Percentiles rank a stretch among this genome's conserved stretches.
These are phyloP conservation scores for Nepenthes gracilis DNA, from an alignment of 148 eudicot species.

Conservation along the genomic window DNA sequence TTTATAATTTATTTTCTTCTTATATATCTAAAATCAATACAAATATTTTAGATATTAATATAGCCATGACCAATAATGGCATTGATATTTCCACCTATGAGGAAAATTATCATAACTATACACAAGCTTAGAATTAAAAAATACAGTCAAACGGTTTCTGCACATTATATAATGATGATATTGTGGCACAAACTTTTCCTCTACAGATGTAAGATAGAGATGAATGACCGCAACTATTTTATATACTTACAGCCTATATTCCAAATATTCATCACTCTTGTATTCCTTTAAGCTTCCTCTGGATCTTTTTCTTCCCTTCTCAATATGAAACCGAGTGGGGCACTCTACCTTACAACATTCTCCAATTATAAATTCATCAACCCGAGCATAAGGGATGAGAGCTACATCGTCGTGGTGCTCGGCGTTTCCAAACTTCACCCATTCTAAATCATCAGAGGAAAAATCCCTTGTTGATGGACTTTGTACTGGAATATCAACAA, in stretches of 20 bases:
- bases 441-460: slow-evolving; percentile 62
- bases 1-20: no score
- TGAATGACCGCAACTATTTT: no score
- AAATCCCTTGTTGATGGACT: slow-evolving; percentile 64
- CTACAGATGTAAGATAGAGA: no score
- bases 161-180: no score
- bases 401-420: slow-evolving; percentile 82
- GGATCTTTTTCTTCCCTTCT: slow-evolving; percentile 77
- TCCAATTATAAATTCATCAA: slow-evolving; percentile 81
- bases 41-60: no score
- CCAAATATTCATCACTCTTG: slow-evolving; percentile 82
- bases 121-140: no score
- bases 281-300: slow-evolving; percentile 64
- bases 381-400: slow-evolving; percentile 73
- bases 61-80: no score
- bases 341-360: slow-evolving; percentile 76
- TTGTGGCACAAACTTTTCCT: no score
- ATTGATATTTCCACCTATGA: no score
- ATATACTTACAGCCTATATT: slow-evolving; percentile 66
- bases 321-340: slow-evolving; percentile 91
- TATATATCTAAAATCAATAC: no score
- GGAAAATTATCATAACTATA: no score
- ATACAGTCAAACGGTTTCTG: no score
- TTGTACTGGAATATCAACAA: slow-evolving; percentile 54
- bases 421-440: slow-evolving; percentile 67